Percentiles rank a stretch among this genome's conserved stretches.
Evolutionary conservation across 1,284 basidiomycete genomes (phyloP).

Genomic region (Boletus semigastroideus): DNA sequence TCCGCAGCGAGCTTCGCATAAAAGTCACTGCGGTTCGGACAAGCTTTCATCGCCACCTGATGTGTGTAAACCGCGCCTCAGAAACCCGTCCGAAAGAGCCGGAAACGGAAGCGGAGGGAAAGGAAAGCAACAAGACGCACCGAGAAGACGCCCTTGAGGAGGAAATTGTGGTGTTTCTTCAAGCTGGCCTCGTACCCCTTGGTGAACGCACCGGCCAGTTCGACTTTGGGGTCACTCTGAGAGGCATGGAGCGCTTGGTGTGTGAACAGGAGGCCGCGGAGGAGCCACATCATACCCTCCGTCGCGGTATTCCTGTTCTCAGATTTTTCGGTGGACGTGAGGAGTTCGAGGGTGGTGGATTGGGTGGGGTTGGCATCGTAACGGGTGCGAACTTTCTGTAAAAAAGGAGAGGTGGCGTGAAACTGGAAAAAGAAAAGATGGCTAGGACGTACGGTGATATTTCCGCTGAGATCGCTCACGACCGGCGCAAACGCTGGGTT

Average conservation of each 20-base stretch:
- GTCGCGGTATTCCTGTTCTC: conserved; percentile 89
- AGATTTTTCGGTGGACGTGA: conserved; percentile 83
- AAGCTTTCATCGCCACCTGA: conserved; percentile 85
- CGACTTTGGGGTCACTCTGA: conserved; percentile 66
- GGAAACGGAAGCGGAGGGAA: not conserved
- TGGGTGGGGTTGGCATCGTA: conserved; percentile 65
- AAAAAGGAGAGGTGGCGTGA: not conserved
- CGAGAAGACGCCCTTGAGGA: conserved; percentile 82
- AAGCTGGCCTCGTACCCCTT: conserved; percentile 83
- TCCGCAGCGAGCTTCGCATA: conserved; percentile 86
- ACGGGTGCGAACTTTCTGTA: conserved; percentile 85
- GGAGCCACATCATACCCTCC: conserved; percentile 91
- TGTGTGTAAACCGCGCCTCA: not conserved
- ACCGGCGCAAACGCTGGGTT: conserved; percentile 87
- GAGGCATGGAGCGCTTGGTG: conserved; percentile 78
- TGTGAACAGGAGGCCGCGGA: conserved; percentile 90
- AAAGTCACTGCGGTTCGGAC: conserved; percentile 89
- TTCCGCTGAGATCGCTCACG: conserved; percentile 87
- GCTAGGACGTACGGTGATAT: conserved; percentile 68
- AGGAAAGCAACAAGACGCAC: conserved; percentile 53
- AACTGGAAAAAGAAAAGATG: not conserved
- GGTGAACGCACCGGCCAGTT: conserved; percentile 78
- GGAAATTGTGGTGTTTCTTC: conserved; percentile 85
- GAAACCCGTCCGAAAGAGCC: not conserved
- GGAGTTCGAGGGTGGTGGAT: conserved; percentile 80